Conservation (phyloP, 192 early-diverging fungal genomes). For the Coemansia sp. region DNA sequence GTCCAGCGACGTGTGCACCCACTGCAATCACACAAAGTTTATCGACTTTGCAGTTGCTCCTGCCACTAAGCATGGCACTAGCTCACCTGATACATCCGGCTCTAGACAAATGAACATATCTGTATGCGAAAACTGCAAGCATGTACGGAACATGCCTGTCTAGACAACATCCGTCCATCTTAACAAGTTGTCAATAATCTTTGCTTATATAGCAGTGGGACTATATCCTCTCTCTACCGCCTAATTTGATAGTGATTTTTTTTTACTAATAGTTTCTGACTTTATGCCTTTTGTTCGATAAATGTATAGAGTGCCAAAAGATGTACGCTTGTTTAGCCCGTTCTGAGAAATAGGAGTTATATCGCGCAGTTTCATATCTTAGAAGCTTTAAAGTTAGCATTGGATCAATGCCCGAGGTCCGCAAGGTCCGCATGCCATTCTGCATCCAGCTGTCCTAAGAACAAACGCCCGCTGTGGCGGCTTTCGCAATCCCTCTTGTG, state of each 20-base stretch:
- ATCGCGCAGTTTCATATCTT: neutral
- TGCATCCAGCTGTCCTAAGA: constrained; percentile 1
- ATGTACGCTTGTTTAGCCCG: neutral
- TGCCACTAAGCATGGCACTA: neutral
- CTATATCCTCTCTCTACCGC: no score
- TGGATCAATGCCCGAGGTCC: neutral
- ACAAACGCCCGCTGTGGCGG: constrained; percentile 1
- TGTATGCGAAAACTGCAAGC: constrained; percentile 45
- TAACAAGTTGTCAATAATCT: neutral
- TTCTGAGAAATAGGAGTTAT: neutral
- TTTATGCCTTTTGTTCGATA: neutral
- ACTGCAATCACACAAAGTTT: constrained; percentile 33
- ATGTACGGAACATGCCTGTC: constrained; percentile 38
- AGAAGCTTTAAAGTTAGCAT: neutral
- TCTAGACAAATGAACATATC: constrained; percentile 17
- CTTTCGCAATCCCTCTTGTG: neutral
- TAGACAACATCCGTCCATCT: neutral
- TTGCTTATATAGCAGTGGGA: neutral
- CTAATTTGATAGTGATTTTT: no score
- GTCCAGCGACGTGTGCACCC: constrained; percentile 18
- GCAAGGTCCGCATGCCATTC: neutral
- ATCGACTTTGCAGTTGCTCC: constrained; percentile 43
- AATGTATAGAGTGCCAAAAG: neutral
- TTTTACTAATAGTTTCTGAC: no score
- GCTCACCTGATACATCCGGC: neutral